phyloP scores from a whole-genome alignment of 1,284 basidiomycete species.

The Cutaneotrichosporon sp. region DNA sequence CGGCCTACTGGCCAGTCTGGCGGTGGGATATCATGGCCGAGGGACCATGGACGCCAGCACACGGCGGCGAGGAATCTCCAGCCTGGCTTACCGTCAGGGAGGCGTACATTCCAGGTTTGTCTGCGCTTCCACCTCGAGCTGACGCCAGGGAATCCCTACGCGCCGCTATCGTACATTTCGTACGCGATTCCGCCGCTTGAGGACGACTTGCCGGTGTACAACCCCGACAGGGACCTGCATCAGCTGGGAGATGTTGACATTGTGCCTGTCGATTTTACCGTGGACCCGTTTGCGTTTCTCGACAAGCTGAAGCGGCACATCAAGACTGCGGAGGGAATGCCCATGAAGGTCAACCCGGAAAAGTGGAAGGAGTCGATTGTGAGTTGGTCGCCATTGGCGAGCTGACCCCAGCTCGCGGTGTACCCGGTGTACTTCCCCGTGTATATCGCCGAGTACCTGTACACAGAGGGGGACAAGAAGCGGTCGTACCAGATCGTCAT shows the following conservation, averaged over 20 bases:
- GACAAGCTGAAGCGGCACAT: constrained; percentile 27
- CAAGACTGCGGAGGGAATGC: constrained; percentile 18
- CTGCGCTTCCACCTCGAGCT: not conserved
- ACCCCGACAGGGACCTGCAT: constrained; percentile 46
- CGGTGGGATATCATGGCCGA: constrained; percentile 33
- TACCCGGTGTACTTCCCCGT: constrained; percentile 48
- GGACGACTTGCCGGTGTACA: constrained; percentile 27
- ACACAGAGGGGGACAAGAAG: constrained; percentile 21
- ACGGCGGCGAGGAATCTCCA: constrained; percentile 14
- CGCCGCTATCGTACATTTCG: constrained; percentile 44
- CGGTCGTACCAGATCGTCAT: constrained; percentile 35
- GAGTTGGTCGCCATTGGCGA: constrained; percentile 7
- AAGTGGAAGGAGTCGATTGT: constrained; percentile 39
- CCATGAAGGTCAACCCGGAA: constrained; percentile 24
- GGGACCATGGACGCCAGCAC: constrained; percentile 20
- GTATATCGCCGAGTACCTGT: constrained; percentile 44
- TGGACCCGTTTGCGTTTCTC: constrained; percentile 33
- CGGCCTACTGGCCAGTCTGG: constrained; percentile 42
- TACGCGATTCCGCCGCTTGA: constrained; percentile 37
- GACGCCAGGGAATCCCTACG: constrained; percentile 41
- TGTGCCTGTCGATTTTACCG: constrained; percentile 54
- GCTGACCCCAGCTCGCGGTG: constrained; percentile 31
- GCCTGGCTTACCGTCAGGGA: constrained; percentile 29
- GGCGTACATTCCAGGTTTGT: constrained; percentile 38
- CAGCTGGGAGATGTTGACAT: constrained; percentile 65